Conservation (phyloP, 352 stramenopile species). For the Globisporangium canariense region DNA sequence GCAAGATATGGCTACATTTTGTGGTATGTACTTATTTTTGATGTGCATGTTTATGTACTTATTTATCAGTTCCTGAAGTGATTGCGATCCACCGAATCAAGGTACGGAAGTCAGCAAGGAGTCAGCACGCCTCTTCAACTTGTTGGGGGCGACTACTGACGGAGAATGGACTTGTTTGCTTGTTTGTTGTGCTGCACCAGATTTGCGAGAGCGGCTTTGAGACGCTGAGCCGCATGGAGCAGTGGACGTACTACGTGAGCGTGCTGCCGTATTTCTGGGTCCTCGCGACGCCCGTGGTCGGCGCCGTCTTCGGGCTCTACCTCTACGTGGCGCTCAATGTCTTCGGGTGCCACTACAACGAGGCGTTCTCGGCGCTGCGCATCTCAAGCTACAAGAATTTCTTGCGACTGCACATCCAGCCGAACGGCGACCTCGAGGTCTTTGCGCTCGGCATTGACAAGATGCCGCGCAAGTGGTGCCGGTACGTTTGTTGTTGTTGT, state of each 20-base stretch:
- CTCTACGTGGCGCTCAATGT: slow-evolving; percentile 85
- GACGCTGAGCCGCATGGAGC: slow-evolving; percentile 62
- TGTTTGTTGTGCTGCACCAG: slow-evolving; percentile 14
- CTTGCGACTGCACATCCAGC: slow-evolving; percentile 72
- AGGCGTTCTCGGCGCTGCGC: slow-evolving; percentile 84
- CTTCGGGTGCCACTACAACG: slow-evolving; percentile 87
- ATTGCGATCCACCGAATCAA: slow-evolving; percentile 80
- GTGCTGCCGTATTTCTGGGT: slow-evolving; percentile 89
- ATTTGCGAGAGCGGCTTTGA: slow-evolving; percentile 68
- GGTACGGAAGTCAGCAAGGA: slow-evolving; percentile 18
- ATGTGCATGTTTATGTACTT: background rate
- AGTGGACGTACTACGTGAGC: slow-evolving; percentile 81
- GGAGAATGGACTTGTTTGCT: background rate
- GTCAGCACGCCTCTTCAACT: background rate
- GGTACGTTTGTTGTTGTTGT: slow-evolving; percentile 31
- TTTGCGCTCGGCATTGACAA: slow-evolving; percentile 88
- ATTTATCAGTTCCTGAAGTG: slow-evolving; percentile 62
- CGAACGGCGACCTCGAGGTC: slow-evolving; percentile 72
- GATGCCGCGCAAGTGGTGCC: slow-evolving; percentile 83
- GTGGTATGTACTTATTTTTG: slow-evolving; percentile 7
- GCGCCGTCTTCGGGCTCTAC: slow-evolving; percentile 82
- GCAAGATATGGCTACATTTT: slow-evolving; percentile 10
- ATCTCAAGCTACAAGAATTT: slow-evolving; percentile 91
- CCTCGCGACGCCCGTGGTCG: slow-evolving; percentile 70
- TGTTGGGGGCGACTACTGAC: background rate